Evolutionary conservation across 108 stramenopile genomes (phyloP).

Genomic region (Stephanodiscus minutulus): DNA sequence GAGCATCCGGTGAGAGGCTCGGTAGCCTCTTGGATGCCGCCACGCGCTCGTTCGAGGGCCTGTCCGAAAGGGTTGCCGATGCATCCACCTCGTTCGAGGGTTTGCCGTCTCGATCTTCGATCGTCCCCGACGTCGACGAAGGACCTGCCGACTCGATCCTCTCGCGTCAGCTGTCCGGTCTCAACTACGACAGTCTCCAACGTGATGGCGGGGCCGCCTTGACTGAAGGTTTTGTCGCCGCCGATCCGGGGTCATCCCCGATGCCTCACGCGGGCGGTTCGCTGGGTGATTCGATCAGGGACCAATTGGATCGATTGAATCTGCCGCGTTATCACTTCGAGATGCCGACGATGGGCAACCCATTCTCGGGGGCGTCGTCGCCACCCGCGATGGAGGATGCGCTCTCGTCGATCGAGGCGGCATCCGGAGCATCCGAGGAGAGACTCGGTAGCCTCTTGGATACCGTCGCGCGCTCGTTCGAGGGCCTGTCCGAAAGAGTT

Average conservation of each 20-base stretch:
- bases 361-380: neutral
- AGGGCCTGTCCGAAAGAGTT: neutral
- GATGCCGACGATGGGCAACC: neutral
- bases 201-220: neutral
- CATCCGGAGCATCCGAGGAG: neutral
- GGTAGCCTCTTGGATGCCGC: neutral
- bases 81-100: neutral
- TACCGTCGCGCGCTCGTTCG: neutral
- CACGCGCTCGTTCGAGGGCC: neutral
- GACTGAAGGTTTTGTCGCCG: neutral
- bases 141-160: neutral
- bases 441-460: neutral
- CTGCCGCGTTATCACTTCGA: slow-evolving; percentile 2
- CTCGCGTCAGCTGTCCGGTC: neutral
- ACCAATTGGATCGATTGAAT: slow-evolving; percentile 1
- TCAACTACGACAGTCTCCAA: neutral
- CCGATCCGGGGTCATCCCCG: neutral
- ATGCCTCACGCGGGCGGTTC: neutral
- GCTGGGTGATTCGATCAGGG: neutral
- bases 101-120: neutral
- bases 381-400: neutral
- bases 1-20: neutral
- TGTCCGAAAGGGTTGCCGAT: neutral
- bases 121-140: neutral
- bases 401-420: neutral